Evolutionary conservation across 176 grass and related monocot species (phyloP), one percentile per base, ranked within the genome.

Genomic region (Oryza brachyantha): DNA sequence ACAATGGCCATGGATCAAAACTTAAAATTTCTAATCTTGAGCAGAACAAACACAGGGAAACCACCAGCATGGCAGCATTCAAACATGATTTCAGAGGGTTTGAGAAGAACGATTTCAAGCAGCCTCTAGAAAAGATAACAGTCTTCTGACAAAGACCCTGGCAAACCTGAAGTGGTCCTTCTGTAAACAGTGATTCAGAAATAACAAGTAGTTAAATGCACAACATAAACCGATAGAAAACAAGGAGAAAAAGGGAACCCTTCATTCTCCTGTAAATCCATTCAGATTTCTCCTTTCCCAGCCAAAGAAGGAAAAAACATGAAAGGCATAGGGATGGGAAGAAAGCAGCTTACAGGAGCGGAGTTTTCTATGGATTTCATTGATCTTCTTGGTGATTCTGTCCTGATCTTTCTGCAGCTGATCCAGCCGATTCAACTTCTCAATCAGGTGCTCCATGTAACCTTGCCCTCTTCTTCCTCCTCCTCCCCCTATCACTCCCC

Each of bases 341-440:
- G 82, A 50, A 75, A 36, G 64, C 64, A 69, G n/a, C 58, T 43
- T 81, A 81, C 70, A 85, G 31, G 58, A 89, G 9, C 25, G 54
- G 29, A 89, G 85, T 48, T 58, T 43, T 40, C 41, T 85, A 48
- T 89, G 82, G n/a, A 81, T 43, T 70, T 69, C 76, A 64, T 75
- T 80, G 68, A 84, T 88, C 28, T 84, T 71, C 27, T 32, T 13
- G 45, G 42, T 66, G 61, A 70, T 4, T 14, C 72, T 29, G 22
- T 38, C 74, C 31, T 84, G 60, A 25, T 84, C 60, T 69, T 84
- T 79, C 58, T 28, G 45, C 12, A 84, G 52, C 43, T 84, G 66
- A 45, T 88, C 80, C 32, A 83, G 80, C 25, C 79, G 42, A 25
- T 66, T 79, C 29, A 70, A 21, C 73, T 84, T 84, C 28, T 84